Base-by-base conservation (phyloP, 208 protist genomes). In the Crithidia expoeki region DNA sequence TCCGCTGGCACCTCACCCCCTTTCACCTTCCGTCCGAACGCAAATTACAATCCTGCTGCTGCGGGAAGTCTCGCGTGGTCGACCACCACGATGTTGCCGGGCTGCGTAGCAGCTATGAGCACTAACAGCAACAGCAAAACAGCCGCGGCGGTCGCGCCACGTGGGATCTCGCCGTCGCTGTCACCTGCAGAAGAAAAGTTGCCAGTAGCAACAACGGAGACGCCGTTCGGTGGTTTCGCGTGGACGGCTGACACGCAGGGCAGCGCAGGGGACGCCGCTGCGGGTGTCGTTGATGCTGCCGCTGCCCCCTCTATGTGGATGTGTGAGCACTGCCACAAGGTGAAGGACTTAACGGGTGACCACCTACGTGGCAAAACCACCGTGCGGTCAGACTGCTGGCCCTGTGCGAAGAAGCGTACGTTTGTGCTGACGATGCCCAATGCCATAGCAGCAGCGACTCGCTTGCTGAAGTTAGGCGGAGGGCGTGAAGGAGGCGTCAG, bases 301-400 rank as follows among this genome's bases (percentile, higher is more conserved):
- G 12, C 28, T 33, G 32, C 34, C 25, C 2, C 19, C 14, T 2
- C 14, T 1, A 36, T 76, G 33, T 90, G 85, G 85, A 33, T 64
- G 27, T 90, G 85, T 40, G 46, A 53, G 44, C 53, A 66, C 21
- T 90, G 85, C 55, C 34, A 57, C 16, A 85, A 85, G 55, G 32
- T 36, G 44, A 89, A 89, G 59, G 63, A 76, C 5, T 62, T 89
- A 27, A 70, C 60, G n/a, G 83, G 83, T 19, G 44, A 62, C 4
- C 83, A 89, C 57, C 63, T 89, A 5, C 47, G 72, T 19, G 80
- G 80, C 16, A 89, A 89, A 63, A 61, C 53, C 7, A 80, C 56
- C 0, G 80, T 89, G 6, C 66, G 83, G n/a, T 79, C 71, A 12
- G 83, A 89, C 67, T 89, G 83, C 70, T 85, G 79, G 80, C 80